These are phyloP conservation scores for Moesziomyces globuligerus DNA, from an alignment of 1,284 basidiomycete species.

Conservation along the genomic window DNA sequence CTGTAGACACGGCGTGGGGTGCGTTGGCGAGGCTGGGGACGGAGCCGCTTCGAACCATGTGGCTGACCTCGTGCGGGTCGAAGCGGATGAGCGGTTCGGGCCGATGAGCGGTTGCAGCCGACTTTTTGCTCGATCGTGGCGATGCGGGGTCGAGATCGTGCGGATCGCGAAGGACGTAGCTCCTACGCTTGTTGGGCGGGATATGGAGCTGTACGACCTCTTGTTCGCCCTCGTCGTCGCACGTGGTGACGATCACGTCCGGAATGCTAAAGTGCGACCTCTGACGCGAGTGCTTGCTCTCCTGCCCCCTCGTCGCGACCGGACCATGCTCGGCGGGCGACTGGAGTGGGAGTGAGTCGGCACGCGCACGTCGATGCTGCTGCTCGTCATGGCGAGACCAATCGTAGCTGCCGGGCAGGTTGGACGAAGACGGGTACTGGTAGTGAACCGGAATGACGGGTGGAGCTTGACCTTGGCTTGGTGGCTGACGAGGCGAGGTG, in stretches of 20 bases:
- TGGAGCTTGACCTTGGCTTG: neutral
- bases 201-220: constrained; percentile 45
- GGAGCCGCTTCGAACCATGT: constrained; percentile 18
- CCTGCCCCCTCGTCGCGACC: neutral
- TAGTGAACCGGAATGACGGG: constrained; percentile 5
- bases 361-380: constrained; percentile 4
- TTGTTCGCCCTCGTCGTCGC: constrained; percentile 54
- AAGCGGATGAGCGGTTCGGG: constrained; percentile 30
- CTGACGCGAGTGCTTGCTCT: constrained; percentile 32
- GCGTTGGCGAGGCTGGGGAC: constrained; percentile 8
- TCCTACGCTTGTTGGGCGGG: constrained; percentile 41
- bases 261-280: constrained; percentile 60
- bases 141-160: neutral
- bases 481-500: constrained; percentile 3
- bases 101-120: neutral
- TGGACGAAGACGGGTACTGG: constrained; percentile 10
- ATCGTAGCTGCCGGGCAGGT: constrained; percentile 3
- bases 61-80: constrained; percentile 15
- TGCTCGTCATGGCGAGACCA: neutral
- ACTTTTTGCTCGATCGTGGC: constrained; percentile 20
- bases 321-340: neutral
- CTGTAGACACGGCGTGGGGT: neutral
- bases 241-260: constrained; percentile 55
- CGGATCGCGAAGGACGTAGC: constrained; percentile 22
- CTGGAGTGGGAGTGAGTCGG: constrained; percentile 20